A percentile compares a stretch with the other conserved stretches of the same genome.
phyloP scores from a whole-genome alignment of 1,284 basidiomycete genomes.

The Microbotryum scabiosae region DNA sequence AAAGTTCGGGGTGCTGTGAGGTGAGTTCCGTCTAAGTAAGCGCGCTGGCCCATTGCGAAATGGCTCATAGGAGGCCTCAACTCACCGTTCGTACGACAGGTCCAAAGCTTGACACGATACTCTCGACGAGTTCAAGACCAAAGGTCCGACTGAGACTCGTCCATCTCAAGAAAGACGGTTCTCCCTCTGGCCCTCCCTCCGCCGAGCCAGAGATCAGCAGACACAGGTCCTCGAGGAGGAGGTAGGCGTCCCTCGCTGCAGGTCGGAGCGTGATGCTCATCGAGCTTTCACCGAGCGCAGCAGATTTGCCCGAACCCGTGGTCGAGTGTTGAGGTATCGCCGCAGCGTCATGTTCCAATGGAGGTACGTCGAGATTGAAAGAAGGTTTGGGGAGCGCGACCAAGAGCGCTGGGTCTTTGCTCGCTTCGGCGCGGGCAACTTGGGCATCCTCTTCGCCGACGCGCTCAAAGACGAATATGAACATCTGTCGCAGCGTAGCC shows the following conservation, averaged over 20 bases:
- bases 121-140: slow-evolving; percentile 90
- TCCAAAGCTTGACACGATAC: slow-evolving; percentile 90
- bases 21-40: slow-evolving; percentile 5
- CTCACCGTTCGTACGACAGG: slow-evolving; percentile 69
- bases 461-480: slow-evolving; percentile 97
- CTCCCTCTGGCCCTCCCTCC: slow-evolving; percentile 41
- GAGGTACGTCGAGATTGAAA: slow-evolving; percentile 29
- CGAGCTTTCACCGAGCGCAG: slow-evolving; percentile 38
- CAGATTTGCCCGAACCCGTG: neutral
- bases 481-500: slow-evolving; percentile 86
- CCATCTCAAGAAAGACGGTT: slow-evolving; percentile 75
- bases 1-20: slow-evolving; percentile 66
- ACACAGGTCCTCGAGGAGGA: slow-evolving; percentile 82
- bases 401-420: slow-evolving; percentile 4
- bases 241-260: slow-evolving; percentile 75
- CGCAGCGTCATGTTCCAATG: slow-evolving; percentile 16
- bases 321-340: neutral
- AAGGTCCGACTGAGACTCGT: slow-evolving; percentile 86
- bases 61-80: neutral
- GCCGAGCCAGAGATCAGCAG: slow-evolving; percentile 54
- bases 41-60: neutral
- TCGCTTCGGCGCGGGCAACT: slow-evolving; percentile 7
- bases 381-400: slow-evolving; percentile 11
- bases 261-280: slow-evolving; percentile 57
- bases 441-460: slow-evolving; percentile 57